phyloP scores from a whole-genome alignment of 352 stramenopile species.

The Aphanomyces euteiches region DNA sequence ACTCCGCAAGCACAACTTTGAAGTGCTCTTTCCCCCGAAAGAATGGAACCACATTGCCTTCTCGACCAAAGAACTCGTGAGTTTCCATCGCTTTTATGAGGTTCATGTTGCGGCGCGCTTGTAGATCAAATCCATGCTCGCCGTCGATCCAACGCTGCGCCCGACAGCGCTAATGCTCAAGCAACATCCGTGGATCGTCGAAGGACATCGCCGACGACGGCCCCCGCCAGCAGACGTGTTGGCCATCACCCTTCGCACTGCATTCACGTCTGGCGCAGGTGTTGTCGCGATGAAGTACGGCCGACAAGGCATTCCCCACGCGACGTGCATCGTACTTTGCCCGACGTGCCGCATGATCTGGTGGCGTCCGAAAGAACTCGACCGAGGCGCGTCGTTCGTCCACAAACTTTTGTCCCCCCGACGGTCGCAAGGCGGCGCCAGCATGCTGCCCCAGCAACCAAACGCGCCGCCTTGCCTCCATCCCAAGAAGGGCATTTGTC shows the following conservation, averaged over 20 bases:
- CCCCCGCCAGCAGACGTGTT: conserved; percentile 58
- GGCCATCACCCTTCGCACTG: conserved; percentile 61
- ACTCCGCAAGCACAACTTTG: conserved; percentile 73
- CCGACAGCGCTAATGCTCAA: conserved; percentile 57
- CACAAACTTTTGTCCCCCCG: conserved; percentile 10
- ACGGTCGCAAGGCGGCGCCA: not conserved
- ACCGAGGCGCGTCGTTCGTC: conserved; percentile 2
- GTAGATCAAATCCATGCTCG: conserved; percentile 68
- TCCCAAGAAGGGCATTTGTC: not conserved
- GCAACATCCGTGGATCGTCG: conserved; percentile 60
- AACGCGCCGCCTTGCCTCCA: not conserved
- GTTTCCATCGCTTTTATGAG: not conserved
- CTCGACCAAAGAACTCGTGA: conserved; percentile 62
- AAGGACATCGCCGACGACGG: conserved; percentile 47
- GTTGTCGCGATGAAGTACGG: conserved; percentile 81
- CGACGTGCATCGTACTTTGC: conserved; percentile 69
- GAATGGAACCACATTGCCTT: conserved; percentile 64
- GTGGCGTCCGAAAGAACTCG: conserved; percentile 60
- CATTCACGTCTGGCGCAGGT: conserved; percentile 55
- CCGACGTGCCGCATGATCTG: conserved; percentile 61
- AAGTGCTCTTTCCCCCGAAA: conserved; percentile 77
- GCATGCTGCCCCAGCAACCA: not conserved
- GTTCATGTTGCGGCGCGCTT: not conserved
- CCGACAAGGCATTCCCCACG: conserved; percentile 66
- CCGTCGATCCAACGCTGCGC: conserved; percentile 60